A percentile compares a stretch with the other conserved stretches of the same genome.
Conservation (phyloP, 495 filamentous ascomycete genomes). For the Lophiostoma macrostomum region DNA sequence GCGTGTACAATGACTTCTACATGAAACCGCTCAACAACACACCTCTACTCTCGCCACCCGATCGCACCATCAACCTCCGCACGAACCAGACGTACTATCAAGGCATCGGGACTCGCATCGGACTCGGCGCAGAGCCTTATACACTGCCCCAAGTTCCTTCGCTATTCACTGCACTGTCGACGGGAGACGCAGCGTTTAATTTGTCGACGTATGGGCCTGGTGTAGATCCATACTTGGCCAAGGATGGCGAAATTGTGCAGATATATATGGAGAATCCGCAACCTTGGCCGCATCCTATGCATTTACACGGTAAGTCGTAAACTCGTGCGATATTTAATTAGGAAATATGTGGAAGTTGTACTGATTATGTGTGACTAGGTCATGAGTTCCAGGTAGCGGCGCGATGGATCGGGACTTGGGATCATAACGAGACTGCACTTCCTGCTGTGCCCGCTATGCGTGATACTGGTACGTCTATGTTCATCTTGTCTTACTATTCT, state of each 20-base stretch:
- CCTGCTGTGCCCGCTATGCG: slow-evolving; percentile 52
- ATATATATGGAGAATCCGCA: slow-evolving; percentile 59
- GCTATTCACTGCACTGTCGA: slow-evolving; percentile 68
- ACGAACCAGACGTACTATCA: slow-evolving; percentile 24
- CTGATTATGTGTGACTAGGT: slow-evolving; percentile 51
- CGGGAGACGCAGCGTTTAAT: slow-evolving; percentile 60
- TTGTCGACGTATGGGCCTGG: slow-evolving; percentile 68
- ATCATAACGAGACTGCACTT: slow-evolving; percentile 43
- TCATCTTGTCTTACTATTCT: not conserved
- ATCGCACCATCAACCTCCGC: slow-evolving; percentile 14
- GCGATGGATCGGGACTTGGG: slow-evolving; percentile 50
- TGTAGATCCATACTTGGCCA: slow-evolving; percentile 64
- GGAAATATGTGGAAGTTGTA: not conserved
- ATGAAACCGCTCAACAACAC: slow-evolving; percentile 27
- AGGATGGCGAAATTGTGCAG: slow-evolving; percentile 65
- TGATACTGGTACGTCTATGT: slow-evolving; percentile 45
- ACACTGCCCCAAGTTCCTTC: slow-evolving; percentile 66
- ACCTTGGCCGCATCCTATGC: slow-evolving; percentile 40
- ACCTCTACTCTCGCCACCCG: not conserved
- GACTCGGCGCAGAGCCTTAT: slow-evolving; percentile 20
- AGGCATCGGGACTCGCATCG: slow-evolving; percentile 23
- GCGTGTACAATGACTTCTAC: slow-evolving; percentile 25
- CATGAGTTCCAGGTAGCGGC: slow-evolving; percentile 74
- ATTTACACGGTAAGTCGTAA: slow-evolving; percentile 40
- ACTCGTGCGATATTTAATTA: not conserved